These are phyloP conservation scores for Xeromyces bisporus DNA, from an alignment of 495 filamentous ascomycete species.

Conservation along the genomic window DNA sequence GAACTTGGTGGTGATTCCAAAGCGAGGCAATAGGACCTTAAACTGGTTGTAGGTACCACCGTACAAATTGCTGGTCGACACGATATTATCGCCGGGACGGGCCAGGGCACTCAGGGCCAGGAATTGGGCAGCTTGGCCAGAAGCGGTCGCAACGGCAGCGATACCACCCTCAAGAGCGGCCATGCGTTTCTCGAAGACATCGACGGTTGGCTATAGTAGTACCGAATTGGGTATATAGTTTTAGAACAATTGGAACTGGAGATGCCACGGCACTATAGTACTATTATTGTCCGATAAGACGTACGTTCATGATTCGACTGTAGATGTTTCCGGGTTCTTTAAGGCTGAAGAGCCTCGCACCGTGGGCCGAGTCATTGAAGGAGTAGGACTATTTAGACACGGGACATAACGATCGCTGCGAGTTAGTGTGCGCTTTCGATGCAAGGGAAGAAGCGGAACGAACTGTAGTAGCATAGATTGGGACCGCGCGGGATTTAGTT, in stretches of 20 bases:
- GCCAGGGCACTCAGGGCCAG: constrained; percentile 76
- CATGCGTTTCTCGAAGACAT: constrained; percentile 94
- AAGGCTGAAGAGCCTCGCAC: constrained; percentile 88
- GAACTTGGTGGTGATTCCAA: constrained; percentile 86
- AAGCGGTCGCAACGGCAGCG: constrained; percentile 76
- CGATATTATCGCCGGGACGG: constrained; percentile 81
- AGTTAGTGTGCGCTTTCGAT: too few relatives aligned
- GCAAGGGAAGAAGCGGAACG: neutral
- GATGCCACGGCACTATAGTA: too few relatives aligned
- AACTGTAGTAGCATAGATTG: constrained; percentile 83
- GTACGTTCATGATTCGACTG: constrained; percentile 82
- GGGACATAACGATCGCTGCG: neutral
- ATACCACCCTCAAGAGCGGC: constrained; percentile 90
- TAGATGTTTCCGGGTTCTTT: constrained; percentile 99
- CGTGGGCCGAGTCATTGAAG: constrained; percentile 96
- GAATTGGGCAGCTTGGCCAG: constrained; percentile 91
- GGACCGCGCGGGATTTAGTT: constrained; percentile 83
- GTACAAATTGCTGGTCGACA: constrained; percentile 84
- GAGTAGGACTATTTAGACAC: constrained; percentile 47
- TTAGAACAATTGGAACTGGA: too few relatives aligned
- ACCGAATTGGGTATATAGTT: too few relatives aligned
- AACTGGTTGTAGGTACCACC: constrained; percentile 98
- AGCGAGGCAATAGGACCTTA: constrained; percentile 75
- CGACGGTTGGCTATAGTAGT: constrained; percentile 80
- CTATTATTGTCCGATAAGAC: too few relatives aligned